phyloP scores from a whole-genome alignment of 768 basidiomycete species.

The Paxillus involutus region DNA sequence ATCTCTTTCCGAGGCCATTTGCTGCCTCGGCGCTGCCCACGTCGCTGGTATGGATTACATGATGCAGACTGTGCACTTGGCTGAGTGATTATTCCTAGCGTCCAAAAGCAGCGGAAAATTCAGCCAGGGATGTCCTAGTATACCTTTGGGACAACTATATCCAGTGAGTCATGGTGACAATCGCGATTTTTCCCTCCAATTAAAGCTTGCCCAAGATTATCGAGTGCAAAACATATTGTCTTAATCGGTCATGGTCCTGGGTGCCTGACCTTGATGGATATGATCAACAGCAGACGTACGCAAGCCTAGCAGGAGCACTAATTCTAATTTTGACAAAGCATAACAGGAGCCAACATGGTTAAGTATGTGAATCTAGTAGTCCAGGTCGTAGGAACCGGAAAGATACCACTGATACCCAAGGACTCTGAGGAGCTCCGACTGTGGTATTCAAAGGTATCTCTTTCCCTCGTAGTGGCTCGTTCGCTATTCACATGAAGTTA shows the following conservation, averaged over 20 bases:
- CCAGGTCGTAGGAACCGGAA: constrained; percentile 73
- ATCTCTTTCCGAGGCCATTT: constrained; percentile 69
- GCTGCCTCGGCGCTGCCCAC: constrained; percentile 24
- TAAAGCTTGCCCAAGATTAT: constrained; percentile 50
- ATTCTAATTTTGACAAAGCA: neutral
- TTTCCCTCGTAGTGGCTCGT: constrained; percentile 10
- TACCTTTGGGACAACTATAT: constrained; percentile 98
- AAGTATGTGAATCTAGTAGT: constrained; percentile 68
- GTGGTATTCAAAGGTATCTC: constrained; percentile 72
- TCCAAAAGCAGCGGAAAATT: constrained; percentile 41
- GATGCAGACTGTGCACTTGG: neutral
- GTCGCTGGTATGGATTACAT: constrained; percentile 29
- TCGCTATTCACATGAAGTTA: constrained; percentile 30
- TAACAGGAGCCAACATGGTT: constrained; percentile 51
- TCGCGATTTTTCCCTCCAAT: neutral
- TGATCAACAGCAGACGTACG: constrained; percentile 72
- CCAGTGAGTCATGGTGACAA: constrained; percentile 53
- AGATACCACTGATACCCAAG: constrained; percentile 52
- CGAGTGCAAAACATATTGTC: constrained; percentile 68
- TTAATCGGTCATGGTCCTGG: constrained; percentile 89
- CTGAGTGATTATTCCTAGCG: constrained; percentile 28
- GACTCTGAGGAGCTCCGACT: constrained; percentile 53
- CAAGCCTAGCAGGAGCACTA: neutral
- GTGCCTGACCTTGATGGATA: constrained; percentile 70
- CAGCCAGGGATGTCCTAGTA: constrained; percentile 58